Evolutionary conservation across 129 eudicot species (phyloP).

Genomic region (carrot (Daucus carota)): DH1_v3.0 NC_030388.2:2345001-2345500

Average conservation of each 20-base stretch:
- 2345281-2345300: neutral
- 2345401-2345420: neutral
- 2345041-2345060: constrained; percentile 66
- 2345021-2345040: constrained; percentile 43
- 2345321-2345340: neutral
- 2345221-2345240: constrained; percentile 25
- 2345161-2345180: constrained; percentile 48
- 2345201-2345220: constrained; percentile 27
- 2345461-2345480: no score
- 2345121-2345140: constrained; percentile 53
- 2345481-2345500: no score
- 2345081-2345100: neutral
- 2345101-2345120: neutral
- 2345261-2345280: neutral
- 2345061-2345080: neutral
- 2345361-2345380: neutral
- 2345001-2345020: constrained; percentile 31
- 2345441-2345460: no score
- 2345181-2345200: constrained; percentile 38
- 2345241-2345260: constrained; percentile 23
- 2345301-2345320: neutral
- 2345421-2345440: no score
- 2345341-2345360: neutral
- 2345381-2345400: neutral
- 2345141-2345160: constrained; percentile 41